phyloP scores from a whole-genome alignment of 2,329 filamentous ascomycete genomes.

The Podosphaera xanthii region DNA sequence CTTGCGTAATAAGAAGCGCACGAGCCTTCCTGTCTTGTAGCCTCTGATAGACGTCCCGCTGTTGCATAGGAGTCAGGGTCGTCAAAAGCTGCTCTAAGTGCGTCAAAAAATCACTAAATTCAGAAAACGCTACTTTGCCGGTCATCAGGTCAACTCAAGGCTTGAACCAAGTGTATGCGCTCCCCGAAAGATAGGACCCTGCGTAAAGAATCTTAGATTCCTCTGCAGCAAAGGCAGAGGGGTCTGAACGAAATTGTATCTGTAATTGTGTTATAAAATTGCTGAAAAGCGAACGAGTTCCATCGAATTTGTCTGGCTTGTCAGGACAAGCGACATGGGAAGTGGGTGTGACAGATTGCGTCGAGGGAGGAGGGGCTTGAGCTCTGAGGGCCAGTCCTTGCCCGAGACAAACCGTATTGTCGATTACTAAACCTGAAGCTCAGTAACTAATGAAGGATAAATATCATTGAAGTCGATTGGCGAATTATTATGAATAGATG shows the following conservation, averaged over 20 bases:
- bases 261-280: not conserved
- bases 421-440: not conserved
- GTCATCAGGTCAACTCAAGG: not conserved
- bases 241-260: not conserved
- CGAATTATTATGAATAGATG: not conserved
- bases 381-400: not conserved
- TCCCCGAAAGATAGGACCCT: not conserved
- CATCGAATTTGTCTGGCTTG: not conserved
- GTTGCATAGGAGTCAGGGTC: not conserved
- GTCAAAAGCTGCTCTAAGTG: not conserved
- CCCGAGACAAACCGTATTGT: not conserved
- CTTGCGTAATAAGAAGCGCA: not conserved
- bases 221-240: not conserved
- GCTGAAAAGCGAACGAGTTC: not conserved
- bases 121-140: not conserved
- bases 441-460: not conserved
- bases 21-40: not conserved
- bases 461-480: not conserved
- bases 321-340: not conserved
- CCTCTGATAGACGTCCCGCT: not conserved
- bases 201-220: not conserved
- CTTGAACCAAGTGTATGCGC: not conserved
- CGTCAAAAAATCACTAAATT: not conserved
- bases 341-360: not conserved
- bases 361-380: not conserved